A percentile compares a stretch with the other conserved stretches of the same genome.
Conservation (phyloP, 805 yeast genomes). For the Citeromyces nyonsensis region DNA sequence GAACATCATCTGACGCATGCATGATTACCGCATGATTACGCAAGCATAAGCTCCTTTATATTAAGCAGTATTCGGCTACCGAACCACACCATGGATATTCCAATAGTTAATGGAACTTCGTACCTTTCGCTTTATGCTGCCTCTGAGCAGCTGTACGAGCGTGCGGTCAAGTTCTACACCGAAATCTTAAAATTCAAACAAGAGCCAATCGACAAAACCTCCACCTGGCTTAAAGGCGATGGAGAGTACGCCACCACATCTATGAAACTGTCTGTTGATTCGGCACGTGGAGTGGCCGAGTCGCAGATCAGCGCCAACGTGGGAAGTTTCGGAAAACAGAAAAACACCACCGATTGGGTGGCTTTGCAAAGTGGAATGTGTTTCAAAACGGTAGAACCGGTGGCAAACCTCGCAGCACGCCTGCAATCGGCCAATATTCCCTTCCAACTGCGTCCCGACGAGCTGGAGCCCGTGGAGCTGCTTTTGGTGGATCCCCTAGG, state of each 20-base stretch:
- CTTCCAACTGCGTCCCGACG: slow-evolving; percentile 55
- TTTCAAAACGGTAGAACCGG: slow-evolving; percentile 26
- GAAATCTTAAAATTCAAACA: slow-evolving; percentile 23
- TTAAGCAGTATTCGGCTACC: too few species aligned
- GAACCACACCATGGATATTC: too few species aligned
- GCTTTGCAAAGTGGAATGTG: slow-evolving; percentile 25
- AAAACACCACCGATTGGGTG: slow-evolving; percentile 29
- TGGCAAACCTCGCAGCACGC: slow-evolving; percentile 19
- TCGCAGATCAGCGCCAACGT: slow-evolving; percentile 6
- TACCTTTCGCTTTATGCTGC: slow-evolving; percentile 38
- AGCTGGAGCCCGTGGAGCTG: slow-evolving; percentile 58
- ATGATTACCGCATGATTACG: too few species aligned
- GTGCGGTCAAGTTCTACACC: slow-evolving; percentile 43
- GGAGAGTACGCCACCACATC: slow-evolving; percentile 11
- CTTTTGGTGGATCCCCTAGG: slow-evolving; percentile 80
- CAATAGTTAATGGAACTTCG: slow-evolving; percentile 43
- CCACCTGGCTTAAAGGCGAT: slow-evolving; percentile 16
- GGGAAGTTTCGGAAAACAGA: slow-evolving; percentile 12
- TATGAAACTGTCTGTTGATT: slow-evolving; percentile 10
- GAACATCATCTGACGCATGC: too few species aligned
- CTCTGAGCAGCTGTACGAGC: slow-evolving; percentile 21
- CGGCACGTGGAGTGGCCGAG: slow-evolving; percentile 10
- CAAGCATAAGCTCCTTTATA: neutral
- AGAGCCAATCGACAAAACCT: slow-evolving; percentile 13
- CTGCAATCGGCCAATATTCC: slow-evolving; percentile 16